Evolutionary conservation across 2,329 filamentous ascomycete genomes (phyloP), one percentile per base, ranked within the genome.

Genomic region (Aaosphaeria pasadenensis): DNA sequence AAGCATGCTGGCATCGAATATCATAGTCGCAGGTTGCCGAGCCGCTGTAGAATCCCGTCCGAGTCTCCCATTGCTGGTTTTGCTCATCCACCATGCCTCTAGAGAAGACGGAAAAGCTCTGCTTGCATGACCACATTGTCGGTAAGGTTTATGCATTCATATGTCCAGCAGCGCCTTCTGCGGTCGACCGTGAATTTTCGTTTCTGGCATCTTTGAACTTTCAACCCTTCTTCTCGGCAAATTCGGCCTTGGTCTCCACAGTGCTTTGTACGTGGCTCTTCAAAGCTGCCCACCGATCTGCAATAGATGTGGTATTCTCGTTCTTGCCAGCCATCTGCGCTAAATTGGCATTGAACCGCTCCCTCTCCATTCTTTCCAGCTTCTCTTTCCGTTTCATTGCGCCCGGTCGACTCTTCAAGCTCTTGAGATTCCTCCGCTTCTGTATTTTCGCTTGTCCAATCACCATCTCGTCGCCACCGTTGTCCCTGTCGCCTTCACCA

Each of bases 211-310:
- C 17, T 24, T 24, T 24, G 17, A 24, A 24, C 17, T 6, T 32
- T 57, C 45, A 59, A 30, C 17, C 17, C 17, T 24, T 24, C n/a
- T 53, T 60, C 46, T 62, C 59, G 6, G 45, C 51, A 64, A 95
- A 95, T 3, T 87, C 88, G 11, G 87, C 83, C 59, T 92, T 92
- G 70, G 89, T 87, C 73, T 96, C 89, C 85, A 96, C 89, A 1
- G 89, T 96, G 39, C 85, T 80, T 1, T 88, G 86, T 44, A 96
- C 95, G 64, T 92, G 95, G 7, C 78, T 84, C 59, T 91, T 83
- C 69, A 97, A 68, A 11, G 90, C 89, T 30, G 87, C 87, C 87
- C 90, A 96, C 47, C 88, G 62, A 46, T 60, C 67, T 53, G 55
- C 57, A 48, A 58, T 54, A 33, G 55, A 63, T 13, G 31, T 49